A percentile compares a stretch with the other conserved stretches of the same genome.
These are phyloP conservation scores for Porcisia deanei DNA, from an alignment of 208 protist species.

Conservation along the genomic window DNA sequence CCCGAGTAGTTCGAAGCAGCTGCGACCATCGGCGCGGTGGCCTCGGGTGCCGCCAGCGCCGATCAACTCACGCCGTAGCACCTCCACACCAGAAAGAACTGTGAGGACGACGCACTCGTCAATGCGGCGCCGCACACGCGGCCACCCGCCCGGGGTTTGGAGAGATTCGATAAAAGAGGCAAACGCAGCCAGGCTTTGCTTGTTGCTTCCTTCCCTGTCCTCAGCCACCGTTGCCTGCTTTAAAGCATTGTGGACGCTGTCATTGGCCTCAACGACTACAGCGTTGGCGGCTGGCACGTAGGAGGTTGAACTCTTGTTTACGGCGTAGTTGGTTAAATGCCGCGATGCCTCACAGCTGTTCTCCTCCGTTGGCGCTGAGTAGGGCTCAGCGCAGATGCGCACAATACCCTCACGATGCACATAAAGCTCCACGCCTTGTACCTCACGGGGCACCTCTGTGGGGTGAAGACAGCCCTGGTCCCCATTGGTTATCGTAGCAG, in stretches of 20 bases:
- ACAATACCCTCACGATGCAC: constrained; percentile 91
- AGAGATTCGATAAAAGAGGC: constrained; percentile 33
- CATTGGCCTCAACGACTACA: not conserved
- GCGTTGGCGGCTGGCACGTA: constrained; percentile 21
- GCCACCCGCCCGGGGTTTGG: constrained; percentile 35
- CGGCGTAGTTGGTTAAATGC: constrained; percentile 91
- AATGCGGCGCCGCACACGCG: constrained; percentile 53
- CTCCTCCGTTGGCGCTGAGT: constrained; percentile 44
- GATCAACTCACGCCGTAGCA: constrained; percentile 76
- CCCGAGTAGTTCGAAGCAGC: constrained; percentile 91
- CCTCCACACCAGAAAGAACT: constrained; percentile 79
- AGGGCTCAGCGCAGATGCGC: constrained; percentile 90
- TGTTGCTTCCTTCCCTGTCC: constrained; percentile 17
- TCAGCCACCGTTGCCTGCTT: not conserved
- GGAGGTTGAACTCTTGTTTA: constrained; percentile 61
- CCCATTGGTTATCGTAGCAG: not conserved
- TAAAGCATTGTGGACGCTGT: not conserved
- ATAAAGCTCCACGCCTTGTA: constrained; percentile 74
- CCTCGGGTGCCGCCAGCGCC: constrained; percentile 49
- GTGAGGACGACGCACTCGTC: constrained; percentile 80
- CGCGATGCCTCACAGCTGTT: constrained; percentile 54
- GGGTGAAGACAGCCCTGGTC: not conserved
- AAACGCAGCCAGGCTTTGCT: constrained; percentile 19
- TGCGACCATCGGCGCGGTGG: constrained; percentile 46
- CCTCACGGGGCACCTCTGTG: constrained; percentile 16